phyloP scores from a whole-genome alignment of 1,139 yeast genomes.

The Pichia sp. region DNA sequence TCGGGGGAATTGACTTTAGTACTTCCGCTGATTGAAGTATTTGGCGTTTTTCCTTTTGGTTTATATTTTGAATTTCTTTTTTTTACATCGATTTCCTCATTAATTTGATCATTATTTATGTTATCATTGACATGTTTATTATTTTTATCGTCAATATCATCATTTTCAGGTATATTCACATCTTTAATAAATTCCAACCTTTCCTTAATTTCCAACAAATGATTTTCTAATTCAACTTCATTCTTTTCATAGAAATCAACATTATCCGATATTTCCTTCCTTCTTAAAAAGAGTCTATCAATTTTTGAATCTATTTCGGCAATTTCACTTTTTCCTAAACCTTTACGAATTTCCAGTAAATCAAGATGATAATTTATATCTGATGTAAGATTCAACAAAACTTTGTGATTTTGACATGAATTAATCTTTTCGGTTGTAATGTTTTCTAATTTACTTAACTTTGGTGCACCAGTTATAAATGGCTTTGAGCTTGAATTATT shows the following conservation, averaged over 20 bases:
- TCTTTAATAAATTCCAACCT: constrained; percentile 32
- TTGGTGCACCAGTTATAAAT: neutral
- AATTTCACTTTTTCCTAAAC: constrained; percentile 56
- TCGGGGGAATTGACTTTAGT: neutral
- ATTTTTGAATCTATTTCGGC: constrained; percentile 54
- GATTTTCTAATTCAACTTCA: constrained; percentile 46
- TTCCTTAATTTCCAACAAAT: constrained; percentile 37
- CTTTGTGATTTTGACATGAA: constrained; percentile 34
- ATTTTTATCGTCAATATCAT: constrained; percentile 15
- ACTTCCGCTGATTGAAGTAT: neutral
- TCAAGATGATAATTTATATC: constrained; percentile 44
- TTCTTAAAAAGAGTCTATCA: constrained; percentile 40
- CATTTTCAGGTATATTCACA: constrained; percentile 17
- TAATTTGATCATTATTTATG: constrained; percentile 14
- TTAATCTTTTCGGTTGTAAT: constrained; percentile 35
- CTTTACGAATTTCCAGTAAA: constrained; percentile 53
- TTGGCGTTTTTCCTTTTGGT: neutral
- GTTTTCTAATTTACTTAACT: constrained; percentile 20
- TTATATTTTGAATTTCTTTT: neutral
- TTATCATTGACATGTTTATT: constrained; percentile 12
- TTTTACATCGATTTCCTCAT: neutral
- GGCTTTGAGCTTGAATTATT: neutral
- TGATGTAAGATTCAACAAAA: constrained; percentile 34
- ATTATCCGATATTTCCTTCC: constrained; percentile 48
- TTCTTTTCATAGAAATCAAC: constrained; percentile 55